These are phyloP conservation scores for Candida insectorum DNA, from an alignment of 805 yeast species.

Conservation along the genomic window DNA sequence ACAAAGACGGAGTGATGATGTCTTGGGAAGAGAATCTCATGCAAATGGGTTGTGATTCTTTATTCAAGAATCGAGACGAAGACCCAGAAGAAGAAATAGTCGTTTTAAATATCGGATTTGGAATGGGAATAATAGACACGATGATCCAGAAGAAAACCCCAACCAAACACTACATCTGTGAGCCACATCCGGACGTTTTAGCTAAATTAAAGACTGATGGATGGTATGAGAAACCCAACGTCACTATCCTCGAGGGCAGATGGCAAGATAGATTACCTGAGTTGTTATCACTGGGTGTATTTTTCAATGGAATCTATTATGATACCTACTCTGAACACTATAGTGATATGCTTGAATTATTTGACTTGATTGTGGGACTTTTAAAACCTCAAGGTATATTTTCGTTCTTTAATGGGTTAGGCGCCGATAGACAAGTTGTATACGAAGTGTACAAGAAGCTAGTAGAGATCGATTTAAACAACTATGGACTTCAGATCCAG, in stretches of 20 bases:
- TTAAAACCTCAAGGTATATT: conserved; percentile 79
- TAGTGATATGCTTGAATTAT: conserved; percentile 80
- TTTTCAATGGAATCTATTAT: conserved; percentile 87
- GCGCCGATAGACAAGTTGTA: conserved; percentile 42
- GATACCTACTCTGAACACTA: conserved; percentile 95
- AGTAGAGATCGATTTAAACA: conserved; percentile 73
- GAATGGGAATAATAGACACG: conserved; percentile 92
- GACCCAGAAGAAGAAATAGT: conserved; percentile 38
- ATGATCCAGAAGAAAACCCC: conserved; percentile 63
- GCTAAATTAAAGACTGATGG: conserved; percentile 66
- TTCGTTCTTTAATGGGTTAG: conserved; percentile 84
- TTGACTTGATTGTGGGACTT: conserved; percentile 77
- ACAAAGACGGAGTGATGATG: conserved; percentile 95
- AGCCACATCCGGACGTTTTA: conserved; percentile 92
- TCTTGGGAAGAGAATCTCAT: conserved; percentile 87
- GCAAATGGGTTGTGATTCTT: conserved; percentile 73
- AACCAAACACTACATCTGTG: conserved; percentile 78
- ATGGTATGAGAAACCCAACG: conserved; percentile 75
- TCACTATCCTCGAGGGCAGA: conserved; percentile 76
- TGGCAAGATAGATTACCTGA: conserved; percentile 84
- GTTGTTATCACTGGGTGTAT: conserved; percentile 57
- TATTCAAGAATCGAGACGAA: conserved; percentile 47
- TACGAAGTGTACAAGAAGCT: conserved; percentile 76
- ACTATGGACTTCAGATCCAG: conserved; percentile 71
- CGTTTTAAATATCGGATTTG: conserved; percentile 87